A percentile compares a stretch with the other conserved stretches of the same genome.
Conservation (phyloP, 768 basidiomycete species). For the Mycena filopes region DNA sequence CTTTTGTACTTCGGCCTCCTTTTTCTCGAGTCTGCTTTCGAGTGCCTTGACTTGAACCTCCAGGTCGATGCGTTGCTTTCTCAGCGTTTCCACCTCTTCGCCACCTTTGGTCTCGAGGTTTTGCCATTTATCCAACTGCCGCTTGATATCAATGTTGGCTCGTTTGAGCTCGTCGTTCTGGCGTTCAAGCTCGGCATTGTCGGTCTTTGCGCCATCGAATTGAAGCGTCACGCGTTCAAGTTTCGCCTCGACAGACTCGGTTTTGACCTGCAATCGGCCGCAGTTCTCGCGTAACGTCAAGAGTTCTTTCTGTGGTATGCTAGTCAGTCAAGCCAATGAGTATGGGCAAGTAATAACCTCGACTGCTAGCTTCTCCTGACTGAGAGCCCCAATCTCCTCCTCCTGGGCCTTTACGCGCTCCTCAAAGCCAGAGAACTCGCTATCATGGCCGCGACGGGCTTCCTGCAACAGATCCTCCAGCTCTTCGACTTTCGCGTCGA, state of each 20-base stretch:
- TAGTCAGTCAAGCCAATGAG: slow-evolving; percentile 1
- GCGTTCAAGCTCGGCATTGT: slow-evolving; percentile 64
- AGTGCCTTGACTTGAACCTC: slow-evolving; percentile 65
- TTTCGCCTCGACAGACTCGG: slow-evolving; percentile 58
- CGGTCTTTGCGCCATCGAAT: slow-evolving; percentile 64
- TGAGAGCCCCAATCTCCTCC: slow-evolving; percentile 49
- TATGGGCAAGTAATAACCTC: slow-evolving; percentile 49
- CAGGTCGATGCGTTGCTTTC: slow-evolving; percentile 65
- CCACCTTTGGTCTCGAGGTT: slow-evolving; percentile 72
- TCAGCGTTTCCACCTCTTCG: slow-evolving; percentile 63
- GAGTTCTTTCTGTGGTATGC: slow-evolving; percentile 47
- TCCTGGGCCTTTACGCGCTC: slow-evolving; percentile 42
- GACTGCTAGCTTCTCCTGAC: slow-evolving; percentile 55
- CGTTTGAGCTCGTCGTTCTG: slow-evolving; percentile 68
- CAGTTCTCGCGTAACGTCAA: slow-evolving; percentile 59
- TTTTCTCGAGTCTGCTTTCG: slow-evolving; percentile 48
- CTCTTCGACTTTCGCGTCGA: slow-evolving; percentile 63
- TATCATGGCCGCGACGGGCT: slow-evolving; percentile 6
- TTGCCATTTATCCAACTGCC: slow-evolving; percentile 78
- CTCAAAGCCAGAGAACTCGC: slow-evolving; percentile 11
- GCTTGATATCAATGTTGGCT: slow-evolving; percentile 62
- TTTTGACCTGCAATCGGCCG: slow-evolving; percentile 58
- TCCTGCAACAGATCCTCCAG: slow-evolving; percentile 56
- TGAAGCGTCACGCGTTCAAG: slow-evolving; percentile 69
- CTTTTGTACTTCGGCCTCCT: slow-evolving; percentile 54